Percentiles rank a stretch among this genome's conserved stretches.
These are phyloP conservation scores for Monilinia polystroma DNA, from an alignment of 2,329 filamentous ascomycete species.

Conservation along the genomic window DNA sequence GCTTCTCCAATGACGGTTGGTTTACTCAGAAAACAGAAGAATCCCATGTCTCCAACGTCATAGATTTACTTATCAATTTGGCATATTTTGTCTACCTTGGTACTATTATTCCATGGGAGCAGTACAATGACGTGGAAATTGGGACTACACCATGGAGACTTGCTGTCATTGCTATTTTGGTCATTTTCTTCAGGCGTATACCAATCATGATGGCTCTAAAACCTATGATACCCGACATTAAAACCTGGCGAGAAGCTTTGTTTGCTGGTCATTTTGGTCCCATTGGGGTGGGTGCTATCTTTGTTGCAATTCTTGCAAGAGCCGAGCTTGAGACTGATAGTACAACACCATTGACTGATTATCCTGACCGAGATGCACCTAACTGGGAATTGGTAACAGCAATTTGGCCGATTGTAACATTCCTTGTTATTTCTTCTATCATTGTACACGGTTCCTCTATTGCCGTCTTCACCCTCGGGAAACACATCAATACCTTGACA, in stretches of 20 bases:
- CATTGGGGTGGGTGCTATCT: constrained; percentile 95
- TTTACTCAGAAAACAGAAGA: constrained; percentile 98
- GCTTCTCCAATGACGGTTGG: constrained; percentile 99
- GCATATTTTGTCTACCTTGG: constrained; percentile 98
- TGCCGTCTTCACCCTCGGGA: constrained; percentile 94
- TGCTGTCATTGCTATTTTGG: constrained; percentile 88
- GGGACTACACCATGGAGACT: constrained; percentile 85
- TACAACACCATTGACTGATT: constrained; percentile 68
- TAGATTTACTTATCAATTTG: constrained; percentile 94
- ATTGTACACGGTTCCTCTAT: constrained; percentile 97
- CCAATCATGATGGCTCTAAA: constrained; percentile 92
- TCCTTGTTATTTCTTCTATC: constrained; percentile 92
- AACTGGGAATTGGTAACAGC: constrained; percentile 73
- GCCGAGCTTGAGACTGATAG: constrained; percentile 78
- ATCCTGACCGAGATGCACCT: constrained; percentile 53
- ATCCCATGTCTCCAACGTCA: constrained; percentile 98
- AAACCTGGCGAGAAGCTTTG: constrained; percentile 94
- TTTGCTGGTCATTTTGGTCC: constrained; percentile 98
- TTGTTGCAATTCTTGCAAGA: constrained; percentile 86
- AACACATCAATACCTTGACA: constrained; percentile 94
- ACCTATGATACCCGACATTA: constrained; percentile 91
- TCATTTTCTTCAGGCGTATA: constrained; percentile 93
- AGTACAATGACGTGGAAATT: constrained; percentile 74
- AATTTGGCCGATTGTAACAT: constrained; percentile 95
- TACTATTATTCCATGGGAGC: constrained; percentile 93